Evolutionary conservation across 441 rosid species (phyloP).

Genomic region (Populus hybrid): DNA sequence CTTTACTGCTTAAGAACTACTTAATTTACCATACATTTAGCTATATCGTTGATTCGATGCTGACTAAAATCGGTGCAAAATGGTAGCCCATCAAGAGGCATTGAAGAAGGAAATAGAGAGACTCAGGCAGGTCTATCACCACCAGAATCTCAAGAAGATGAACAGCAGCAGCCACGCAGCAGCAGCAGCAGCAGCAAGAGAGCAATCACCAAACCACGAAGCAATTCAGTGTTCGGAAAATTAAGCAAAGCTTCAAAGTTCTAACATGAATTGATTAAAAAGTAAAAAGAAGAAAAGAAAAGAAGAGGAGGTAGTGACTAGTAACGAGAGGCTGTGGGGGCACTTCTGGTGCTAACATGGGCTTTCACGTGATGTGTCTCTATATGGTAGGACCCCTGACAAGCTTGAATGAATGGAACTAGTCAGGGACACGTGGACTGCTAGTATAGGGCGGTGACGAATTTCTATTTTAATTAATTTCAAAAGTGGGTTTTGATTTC

Average conservation of each 20-base stretch:
- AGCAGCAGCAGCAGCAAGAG: too few species aligned
- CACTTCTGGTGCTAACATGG: background rate
- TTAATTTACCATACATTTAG: too few species aligned
- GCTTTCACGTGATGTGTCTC: background rate
- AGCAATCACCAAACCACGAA: background rate
- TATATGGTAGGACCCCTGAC: background rate
- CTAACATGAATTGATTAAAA: background rate
- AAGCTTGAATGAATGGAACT: background rate
- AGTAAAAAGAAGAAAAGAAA: too few species aligned
- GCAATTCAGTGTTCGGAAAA: background rate
- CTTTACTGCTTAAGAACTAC: too few species aligned
- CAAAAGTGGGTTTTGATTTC: background rate
- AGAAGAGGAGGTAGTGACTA: background rate
- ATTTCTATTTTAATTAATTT: too few species aligned
- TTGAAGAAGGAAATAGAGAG: conserved; percentile 93
- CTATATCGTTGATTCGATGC: background rate
- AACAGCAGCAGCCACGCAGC: conserved; percentile 21
- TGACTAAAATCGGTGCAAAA: background rate
- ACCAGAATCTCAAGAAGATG: conserved; percentile 43
- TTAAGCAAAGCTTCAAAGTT: too few species aligned
- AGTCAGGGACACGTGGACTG: background rate
- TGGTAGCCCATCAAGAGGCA: conserved; percentile 89
- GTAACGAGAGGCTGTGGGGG: background rate
- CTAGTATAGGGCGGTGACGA: background rate
- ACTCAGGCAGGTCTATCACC: conserved; percentile 74